Evolutionary conservation across 495 filamentous ascomycete genomes (phyloP), one percentile per base, ranked within the genome.

Genomic region (Hypoxylon fragiforme): DNA sequence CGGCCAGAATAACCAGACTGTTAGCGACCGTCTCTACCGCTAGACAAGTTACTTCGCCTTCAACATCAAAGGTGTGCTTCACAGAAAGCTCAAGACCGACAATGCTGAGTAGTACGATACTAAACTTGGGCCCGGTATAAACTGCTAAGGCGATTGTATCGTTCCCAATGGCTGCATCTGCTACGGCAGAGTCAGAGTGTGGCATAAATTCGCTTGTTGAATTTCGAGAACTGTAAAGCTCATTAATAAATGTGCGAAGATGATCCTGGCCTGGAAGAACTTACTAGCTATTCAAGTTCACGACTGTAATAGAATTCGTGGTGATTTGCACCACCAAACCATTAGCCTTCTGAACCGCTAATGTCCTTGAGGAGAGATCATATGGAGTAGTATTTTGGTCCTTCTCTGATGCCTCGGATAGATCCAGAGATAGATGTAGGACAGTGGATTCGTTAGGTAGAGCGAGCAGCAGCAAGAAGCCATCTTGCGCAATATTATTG

Each of bases 281-380:
- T 65, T 52, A 69, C 71, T 30, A 71, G 49, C 26, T 62, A 20
- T 7, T 15, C 31, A 47, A 34, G 7, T 55, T 58, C 11, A 57
- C 35, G 41, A 81, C 47, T 8, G 75, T 72, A 3, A 81, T 72
- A 22, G 68, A 74, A 14, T 65, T 65, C n/a, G 72, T 64, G 2
- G 85, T 86, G 14, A 88, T 65, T 57, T 88, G 86, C 7, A 87
- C 66, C 13, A 82, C 53, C 9, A 56, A 20, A 9, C 53, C 41
- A 7, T 54, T 19, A 56, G 61, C 72, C 68, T 26, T 57, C 44
- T 46, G 63, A 34, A 18, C 73, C n/a, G 80, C 77, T n/a, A 89
- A 56, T 0, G 85, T 88, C 38, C 77, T 75, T 1, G 75, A 74
- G 7, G 70, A 65, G 18, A 76, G 58, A 38, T 84, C 78, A 36